Base-by-base conservation (phyloP, 2,329 filamentous ascomycete species). In the Anisogramma anomala region DNA sequence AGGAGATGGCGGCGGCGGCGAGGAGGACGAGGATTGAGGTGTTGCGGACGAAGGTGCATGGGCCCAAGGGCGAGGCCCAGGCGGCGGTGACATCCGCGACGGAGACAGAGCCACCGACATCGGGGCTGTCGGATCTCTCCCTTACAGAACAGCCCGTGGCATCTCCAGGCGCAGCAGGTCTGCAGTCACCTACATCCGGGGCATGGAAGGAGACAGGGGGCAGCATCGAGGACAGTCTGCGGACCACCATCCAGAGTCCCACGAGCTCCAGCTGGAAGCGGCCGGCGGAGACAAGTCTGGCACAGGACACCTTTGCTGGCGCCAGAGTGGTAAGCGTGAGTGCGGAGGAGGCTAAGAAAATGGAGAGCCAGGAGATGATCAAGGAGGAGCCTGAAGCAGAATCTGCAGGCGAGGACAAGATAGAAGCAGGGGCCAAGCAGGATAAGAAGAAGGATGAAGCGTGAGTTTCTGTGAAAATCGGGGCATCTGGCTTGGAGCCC, bases 1-100 rank as follows among this genome's bases (percentile, higher is more conserved):
- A 84, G 52, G 80, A 86, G 55, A 77, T 72, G 36, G 77, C 76
- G 1, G 61, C 69, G 51, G 79, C 74, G 58, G 77, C 77, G 38
- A 79, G 79, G 61, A 67, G 77, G 50, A 62, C 70, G 49, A 68
- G 68, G 41, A 64, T 77, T 47, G 66, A 73, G 48, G 63, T 57
- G 51, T 56, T 77, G 46, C 64, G 70, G 40, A 67, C 72, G 41
- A 75, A 75, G 58, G 71, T 72, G 4, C 58, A 74, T 48, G 69
- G 69, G 37, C 69, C 69, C 36, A 42, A 38, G 23, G 36, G 30
- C 2, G 35, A 42, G 30, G 31, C 25, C 20, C 41, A 48, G 9
- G 45, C 49, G 31, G 32, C 46, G 11, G 25, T 22, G 9, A 17
- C 14, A 22, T 10, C 31, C 1, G 28, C 19, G 8, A 20, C 6